Evolutionary conservation across 306 rosid genomes (phyloP).

Genomic region (Ochetophila trinervis): DNA sequence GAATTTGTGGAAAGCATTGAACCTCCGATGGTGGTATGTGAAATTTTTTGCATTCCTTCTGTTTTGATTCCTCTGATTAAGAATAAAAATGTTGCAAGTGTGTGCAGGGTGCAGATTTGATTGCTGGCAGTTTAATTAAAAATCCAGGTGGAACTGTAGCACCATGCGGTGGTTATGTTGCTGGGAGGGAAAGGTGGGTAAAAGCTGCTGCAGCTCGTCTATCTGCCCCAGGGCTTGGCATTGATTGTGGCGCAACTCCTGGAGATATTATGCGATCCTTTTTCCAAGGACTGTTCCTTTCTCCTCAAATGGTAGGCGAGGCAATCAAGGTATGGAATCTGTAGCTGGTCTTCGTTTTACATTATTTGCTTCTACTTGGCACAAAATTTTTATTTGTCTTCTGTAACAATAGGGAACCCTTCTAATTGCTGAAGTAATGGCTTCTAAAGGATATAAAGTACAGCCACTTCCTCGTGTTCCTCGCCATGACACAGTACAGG

Average conservation of each 20-base stretch:
- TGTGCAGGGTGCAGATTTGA: conserved; percentile 86
- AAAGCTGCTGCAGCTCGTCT: conserved; percentile 89
- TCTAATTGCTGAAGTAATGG: conserved; percentile 85
- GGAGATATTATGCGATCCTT: conserved; percentile 83
- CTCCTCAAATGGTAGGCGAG: conserved; percentile 99
- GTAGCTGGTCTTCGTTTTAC: conserved; percentile 11
- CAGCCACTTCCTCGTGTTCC: conserved; percentile 80
- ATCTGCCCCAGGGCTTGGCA: conserved; percentile 89
- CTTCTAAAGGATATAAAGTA: conserved; percentile 74
- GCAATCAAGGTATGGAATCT: conserved; percentile 68
- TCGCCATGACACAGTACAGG: conserved; percentile 84
- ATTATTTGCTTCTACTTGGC: conserved; percentile 18
- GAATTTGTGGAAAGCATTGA: conserved; percentile 89
- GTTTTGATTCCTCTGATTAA: conserved; percentile 12
- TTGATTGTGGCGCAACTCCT: conserved; percentile 86
- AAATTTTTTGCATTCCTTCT: conserved; percentile 16
- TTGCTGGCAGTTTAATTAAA: conserved; percentile 91
- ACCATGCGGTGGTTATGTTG: conserved; percentile 93
- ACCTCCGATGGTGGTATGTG: conserved; percentile 89
- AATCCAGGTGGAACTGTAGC: conserved; percentile 96
- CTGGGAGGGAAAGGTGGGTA: conserved; percentile 71
- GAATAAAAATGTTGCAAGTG: conserved; percentile 19
- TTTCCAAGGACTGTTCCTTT: conserved; percentile 89
- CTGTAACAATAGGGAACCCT: conserved; percentile 58
- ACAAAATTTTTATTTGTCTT: conserved; percentile 16